Conservation (phyloP, 2,329 filamentous ascomycete genomes). For the Cryphonectria naterciae region DNA sequence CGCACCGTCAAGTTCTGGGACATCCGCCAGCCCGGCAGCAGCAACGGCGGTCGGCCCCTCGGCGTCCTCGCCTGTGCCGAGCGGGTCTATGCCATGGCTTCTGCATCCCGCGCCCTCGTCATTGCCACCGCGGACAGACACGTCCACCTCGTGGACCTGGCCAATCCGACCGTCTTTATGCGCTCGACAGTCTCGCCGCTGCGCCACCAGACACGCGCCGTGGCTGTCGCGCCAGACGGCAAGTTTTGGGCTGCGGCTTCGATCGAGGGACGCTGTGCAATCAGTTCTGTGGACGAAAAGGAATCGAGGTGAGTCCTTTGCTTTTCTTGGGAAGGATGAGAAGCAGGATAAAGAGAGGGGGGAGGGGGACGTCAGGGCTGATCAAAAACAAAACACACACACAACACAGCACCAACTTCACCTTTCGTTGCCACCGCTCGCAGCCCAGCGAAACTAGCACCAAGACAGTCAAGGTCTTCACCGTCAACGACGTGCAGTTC, state of each 20-base stretch:
- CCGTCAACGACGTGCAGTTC: slow-evolving; percentile 40
- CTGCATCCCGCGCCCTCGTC: slow-evolving; percentile 36
- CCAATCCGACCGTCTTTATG: slow-evolving; percentile 31
- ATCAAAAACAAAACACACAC: neutral
- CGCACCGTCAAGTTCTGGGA: slow-evolving; percentile 63
- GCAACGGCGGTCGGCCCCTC: slow-evolving; percentile 39
- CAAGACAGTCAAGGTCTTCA: slow-evolving; percentile 36
- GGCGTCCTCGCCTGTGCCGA: slow-evolving; percentile 52
- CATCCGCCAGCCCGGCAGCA: slow-evolving; percentile 45
- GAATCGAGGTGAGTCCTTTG: neutral
- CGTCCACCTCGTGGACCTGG: slow-evolving; percentile 41
- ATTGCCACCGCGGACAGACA: slow-evolving; percentile 38
- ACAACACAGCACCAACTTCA: slow-evolving; percentile 32
- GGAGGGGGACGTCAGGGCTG: neutral
- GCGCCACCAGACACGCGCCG: slow-evolving; percentile 36
- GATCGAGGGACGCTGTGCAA: slow-evolving; percentile 15
- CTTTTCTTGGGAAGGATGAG: neutral
- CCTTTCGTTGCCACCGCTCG: slow-evolving; percentile 41
- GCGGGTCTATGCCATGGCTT: slow-evolving; percentile 48
- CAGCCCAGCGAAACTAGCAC: slow-evolving; percentile 17
- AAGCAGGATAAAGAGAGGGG: neutral
- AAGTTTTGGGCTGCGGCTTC: slow-evolving; percentile 34
- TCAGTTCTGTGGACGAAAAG: slow-evolving; percentile 1
- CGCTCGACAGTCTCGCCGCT: slow-evolving; percentile 34
- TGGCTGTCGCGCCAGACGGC: slow-evolving; percentile 28